Base-by-base conservation (phyloP, 2,329 filamentous ascomycete species). In the Fusarium sp. region DNA sequence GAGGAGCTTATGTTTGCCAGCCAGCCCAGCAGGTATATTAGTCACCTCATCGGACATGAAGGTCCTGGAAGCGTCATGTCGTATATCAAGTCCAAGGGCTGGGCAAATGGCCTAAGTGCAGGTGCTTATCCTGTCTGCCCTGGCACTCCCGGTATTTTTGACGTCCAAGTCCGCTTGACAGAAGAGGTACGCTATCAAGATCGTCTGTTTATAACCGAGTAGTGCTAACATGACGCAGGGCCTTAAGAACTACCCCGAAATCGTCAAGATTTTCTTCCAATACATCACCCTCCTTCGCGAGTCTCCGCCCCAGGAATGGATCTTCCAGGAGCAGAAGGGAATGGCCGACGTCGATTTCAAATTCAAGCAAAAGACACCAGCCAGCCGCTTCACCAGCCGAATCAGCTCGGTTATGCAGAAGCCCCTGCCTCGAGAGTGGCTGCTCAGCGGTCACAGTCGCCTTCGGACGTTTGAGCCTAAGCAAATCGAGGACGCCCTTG, bases 301-400 rank as follows among this genome's bases (percentile, higher is more conserved):
- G 78, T 88, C 89, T 3, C 90, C 93, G 6, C 95, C 96, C 0
- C 93, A 97, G 76, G 88, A 97, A 81, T 98, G 97, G 97, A 95
- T 98, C 67, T 95, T 97, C 68, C 90, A 97, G 35, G 97, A 99
- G 83, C 93, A 97, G 82, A 96, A 95, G 82, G 92, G 92, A 38
- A 91, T 98, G 85, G 92, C 94, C 52, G 95, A 98, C 76, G 94
- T 98, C 14, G 94, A 97, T 76, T 99, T 99, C 87, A 94, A 93
- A 75, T 99, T 97, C 84, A 94, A 92, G 83, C 94, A 98, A 81
- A 98, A 98, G 86, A 94, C 92, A 3, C 94, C 94, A 1, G 95
- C 96, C 2, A 97, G 93, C 80, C 90, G 93, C 32, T 98, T 98
- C 78, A 97, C 95, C 0, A 98, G 95, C 85, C 91, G 90, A 69